phyloP scores from a whole-genome alignment of 345 rosid species.

The Pugionium dolabratum region DNA sequence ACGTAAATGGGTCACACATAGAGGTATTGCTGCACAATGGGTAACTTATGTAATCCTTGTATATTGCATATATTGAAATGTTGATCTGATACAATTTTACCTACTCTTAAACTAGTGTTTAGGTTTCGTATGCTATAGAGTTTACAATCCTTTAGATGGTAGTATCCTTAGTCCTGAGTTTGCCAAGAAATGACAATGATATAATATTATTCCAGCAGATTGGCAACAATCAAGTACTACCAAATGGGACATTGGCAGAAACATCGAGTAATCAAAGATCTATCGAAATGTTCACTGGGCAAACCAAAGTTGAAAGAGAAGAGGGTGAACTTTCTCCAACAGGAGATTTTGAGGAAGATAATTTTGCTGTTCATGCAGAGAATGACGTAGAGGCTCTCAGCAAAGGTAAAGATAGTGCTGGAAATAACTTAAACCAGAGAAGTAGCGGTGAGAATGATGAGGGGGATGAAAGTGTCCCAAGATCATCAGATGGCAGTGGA shows the following conservation, averaged over 20 bases:
- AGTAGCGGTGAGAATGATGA: constrained; percentile 71
- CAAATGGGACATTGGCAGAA: constrained; percentile 58
- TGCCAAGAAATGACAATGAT: constrained; percentile 13
- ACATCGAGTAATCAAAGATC: constrained; percentile 52
- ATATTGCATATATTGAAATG: constrained; percentile 6
- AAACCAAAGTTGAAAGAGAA: constrained; percentile 83
- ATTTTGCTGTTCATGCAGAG: constrained; percentile 72
- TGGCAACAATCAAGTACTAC: constrained; percentile 44
- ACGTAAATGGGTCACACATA: constrained; percentile 49
- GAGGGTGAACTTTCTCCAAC: constrained; percentile 98
- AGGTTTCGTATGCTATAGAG: not conserved
- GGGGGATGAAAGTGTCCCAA: constrained; percentile 82
- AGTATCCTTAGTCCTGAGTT: not conserved
- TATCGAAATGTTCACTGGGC: constrained; percentile 50
- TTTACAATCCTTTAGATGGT: not conserved
- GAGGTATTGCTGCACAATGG: constrained; percentile 52
- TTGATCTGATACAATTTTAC: not conserved
- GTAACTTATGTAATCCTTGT: not conserved
- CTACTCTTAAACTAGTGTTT: not conserved
- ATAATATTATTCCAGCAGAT: constrained; percentile 45
- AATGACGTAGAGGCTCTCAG: constrained; percentile 54
- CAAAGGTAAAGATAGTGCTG: constrained; percentile 58
- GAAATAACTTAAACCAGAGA: constrained; percentile 51
- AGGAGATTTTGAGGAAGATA: constrained; percentile 91
- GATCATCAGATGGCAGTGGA: constrained; percentile 85